These are phyloP conservation scores for Scleromitrula shiraiana DNA, from an alignment of 2,329 filamentous ascomycete species.

Conservation along the genomic window DNA sequence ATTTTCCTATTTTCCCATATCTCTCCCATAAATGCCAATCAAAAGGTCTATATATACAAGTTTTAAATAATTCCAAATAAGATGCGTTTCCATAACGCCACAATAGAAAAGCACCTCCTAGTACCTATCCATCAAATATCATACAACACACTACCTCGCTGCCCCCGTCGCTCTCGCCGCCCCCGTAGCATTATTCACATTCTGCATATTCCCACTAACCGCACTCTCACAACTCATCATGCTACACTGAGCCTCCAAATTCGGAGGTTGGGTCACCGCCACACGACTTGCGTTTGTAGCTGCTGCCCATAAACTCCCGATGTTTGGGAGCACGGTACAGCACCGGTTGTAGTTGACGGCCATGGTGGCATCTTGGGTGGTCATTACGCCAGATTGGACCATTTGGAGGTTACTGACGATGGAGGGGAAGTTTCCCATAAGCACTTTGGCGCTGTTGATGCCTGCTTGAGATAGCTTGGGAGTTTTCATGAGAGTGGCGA, in stretches of 20 bases:
- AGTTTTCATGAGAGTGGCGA: constrained; percentile 15
- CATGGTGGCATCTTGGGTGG: constrained; percentile 13
- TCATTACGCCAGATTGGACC: constrained; percentile 13
- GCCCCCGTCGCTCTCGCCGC: neutral
- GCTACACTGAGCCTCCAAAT: constrained; percentile 12
- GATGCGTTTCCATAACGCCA: no score
- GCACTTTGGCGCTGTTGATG: constrained; percentile 12
- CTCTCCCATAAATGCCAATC: no score
- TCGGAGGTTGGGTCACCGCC: constrained; percentile 4
- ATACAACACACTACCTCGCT: neutral
- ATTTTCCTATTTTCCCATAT: no score
- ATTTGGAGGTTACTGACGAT: constrained; percentile 15
- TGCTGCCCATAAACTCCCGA: constrained; percentile 11
- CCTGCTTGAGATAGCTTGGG: constrained; percentile 9
- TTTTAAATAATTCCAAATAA: no score
- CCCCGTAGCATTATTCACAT: neutral
- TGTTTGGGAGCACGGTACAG: constrained; percentile 15
- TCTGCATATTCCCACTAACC: constrained; percentile 8
- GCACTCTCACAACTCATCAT: constrained; percentile 14
- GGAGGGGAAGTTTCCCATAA: constrained; percentile 17
- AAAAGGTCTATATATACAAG: no score
- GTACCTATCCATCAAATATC: no score
- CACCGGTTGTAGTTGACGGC: constrained; percentile 17
- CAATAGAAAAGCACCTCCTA: no score
- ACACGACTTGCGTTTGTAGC: constrained; percentile 11